A percentile compares a stretch with the other conserved stretches of the same genome.
Evolutionary conservation across 2,329 filamentous ascomycete genomes (phyloP).

Genomic region (Macrophomina phaseolina): DNA sequence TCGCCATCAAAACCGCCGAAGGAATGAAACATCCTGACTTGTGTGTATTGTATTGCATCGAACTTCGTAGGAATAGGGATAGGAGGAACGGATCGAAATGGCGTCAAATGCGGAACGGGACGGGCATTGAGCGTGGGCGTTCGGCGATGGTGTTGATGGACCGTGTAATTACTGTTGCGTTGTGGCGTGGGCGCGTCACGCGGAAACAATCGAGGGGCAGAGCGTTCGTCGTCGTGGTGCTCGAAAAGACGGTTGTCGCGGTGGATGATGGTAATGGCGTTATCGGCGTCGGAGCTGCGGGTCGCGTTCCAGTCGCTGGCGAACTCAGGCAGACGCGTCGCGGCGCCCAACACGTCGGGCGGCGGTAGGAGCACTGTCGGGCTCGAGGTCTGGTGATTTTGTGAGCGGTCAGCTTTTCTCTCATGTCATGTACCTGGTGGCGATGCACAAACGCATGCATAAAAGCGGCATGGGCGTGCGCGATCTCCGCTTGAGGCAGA

Average conservation of each 20-base stretch:
- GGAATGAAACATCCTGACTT: conserved; percentile 41
- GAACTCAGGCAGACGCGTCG: conserved; percentile 22
- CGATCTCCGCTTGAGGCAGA: background rate
- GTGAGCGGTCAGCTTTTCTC: conserved; percentile 11
- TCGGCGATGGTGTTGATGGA: background rate
- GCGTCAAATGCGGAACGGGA: conserved; percentile 21
- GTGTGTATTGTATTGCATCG: background rate
- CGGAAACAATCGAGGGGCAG: background rate
- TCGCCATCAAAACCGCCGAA: conserved; percentile 51
- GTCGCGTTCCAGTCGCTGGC: background rate
- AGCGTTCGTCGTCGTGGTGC: background rate
- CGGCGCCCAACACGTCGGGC: background rate
- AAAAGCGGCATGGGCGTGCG: conserved; percentile 18
- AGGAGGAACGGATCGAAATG: conserved; percentile 14
- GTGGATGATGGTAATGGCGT: background rate
- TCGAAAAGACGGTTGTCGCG: background rate
- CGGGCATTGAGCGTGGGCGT: conserved; percentile 17
- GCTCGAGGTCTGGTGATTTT: conserved; percentile 4
- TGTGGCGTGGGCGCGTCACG: background rate
- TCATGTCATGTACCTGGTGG: conserved; percentile 13
- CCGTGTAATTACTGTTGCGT: background rate
- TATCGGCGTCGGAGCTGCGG: background rate
- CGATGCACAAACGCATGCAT: conserved; percentile 12
- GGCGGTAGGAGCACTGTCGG: background rate
- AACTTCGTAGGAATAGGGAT: background rate